Percentiles rank a stretch among this genome's conserved stretches.
phyloP scores from a whole-genome alignment of 352 stramenopile species.

The Phytophthora ramorum region DNA sequence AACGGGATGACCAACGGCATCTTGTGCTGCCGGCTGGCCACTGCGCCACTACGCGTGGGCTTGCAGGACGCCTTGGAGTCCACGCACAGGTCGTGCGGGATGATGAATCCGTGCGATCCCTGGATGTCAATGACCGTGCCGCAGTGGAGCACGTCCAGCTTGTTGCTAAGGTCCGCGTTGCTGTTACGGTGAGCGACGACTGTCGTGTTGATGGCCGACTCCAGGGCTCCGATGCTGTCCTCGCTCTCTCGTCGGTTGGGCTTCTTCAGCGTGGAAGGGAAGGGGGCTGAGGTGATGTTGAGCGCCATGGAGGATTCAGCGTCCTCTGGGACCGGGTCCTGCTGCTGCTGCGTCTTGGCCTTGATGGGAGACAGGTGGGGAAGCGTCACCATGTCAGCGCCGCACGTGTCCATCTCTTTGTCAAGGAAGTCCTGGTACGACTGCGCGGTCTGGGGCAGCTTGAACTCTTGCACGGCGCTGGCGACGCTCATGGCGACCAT shows the following conservation, averaged over 20 bases:
- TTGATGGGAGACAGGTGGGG: constrained; percentile 52
- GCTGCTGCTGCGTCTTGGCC: constrained; percentile 23
- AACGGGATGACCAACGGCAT: constrained; percentile 79
- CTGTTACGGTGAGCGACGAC: constrained; percentile 19
- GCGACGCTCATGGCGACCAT: constrained; percentile 71
- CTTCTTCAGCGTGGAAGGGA: constrained; percentile 23
- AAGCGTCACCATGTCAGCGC: constrained; percentile 52
- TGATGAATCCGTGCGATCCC: constrained; percentile 77
- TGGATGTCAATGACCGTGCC: constrained; percentile 83
- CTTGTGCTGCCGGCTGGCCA: constrained; percentile 36
- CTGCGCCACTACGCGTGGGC: constrained; percentile 8
- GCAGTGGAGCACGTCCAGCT: constrained; percentile 76
- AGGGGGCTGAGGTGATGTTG: constrained; percentile 42
- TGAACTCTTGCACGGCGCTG: constrained; percentile 72
- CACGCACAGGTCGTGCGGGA: constrained; percentile 68
- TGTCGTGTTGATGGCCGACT: constrained; percentile 34
- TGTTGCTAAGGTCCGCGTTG: constrained; percentile 48
- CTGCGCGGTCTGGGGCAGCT: constrained; percentile 40
- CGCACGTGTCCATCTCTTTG: constrained; percentile 62
- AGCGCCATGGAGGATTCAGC: constrained; percentile 37
- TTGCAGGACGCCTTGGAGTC: constrained; percentile 36
- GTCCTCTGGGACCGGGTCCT: constrained; percentile 30
- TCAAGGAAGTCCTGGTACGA: constrained; percentile 68
- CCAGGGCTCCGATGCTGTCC: constrained; percentile 41
- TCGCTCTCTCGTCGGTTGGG: constrained; percentile 39